phyloP scores from a whole-genome alignment of 2,329 filamentous ascomycete genomes.

The Exophiala alcalophila region DNA sequence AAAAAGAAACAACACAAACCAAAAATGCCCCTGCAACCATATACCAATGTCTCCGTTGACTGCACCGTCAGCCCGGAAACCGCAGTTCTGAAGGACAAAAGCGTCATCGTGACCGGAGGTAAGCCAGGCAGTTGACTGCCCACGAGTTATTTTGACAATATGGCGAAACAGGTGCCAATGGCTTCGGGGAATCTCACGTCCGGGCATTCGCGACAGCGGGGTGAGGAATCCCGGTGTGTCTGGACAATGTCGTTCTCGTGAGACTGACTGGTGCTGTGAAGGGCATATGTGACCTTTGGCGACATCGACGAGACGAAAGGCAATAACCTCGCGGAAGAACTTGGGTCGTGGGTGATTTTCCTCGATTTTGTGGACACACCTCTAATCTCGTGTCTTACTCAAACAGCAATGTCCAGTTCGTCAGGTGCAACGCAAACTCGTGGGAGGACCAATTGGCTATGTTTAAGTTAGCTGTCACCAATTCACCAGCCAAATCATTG shows the following conservation, averaged over 20 bases:
- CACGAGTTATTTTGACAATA: too few relatives aligned
- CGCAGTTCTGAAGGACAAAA: conserved; percentile 29
- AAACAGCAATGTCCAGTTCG: conserved; percentile 32
- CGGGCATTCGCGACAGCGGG: conserved; percentile 30
- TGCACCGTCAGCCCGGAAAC: conserved; percentile 5
- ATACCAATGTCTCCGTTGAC: conserved; percentile 9
- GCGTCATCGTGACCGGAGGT: conserved; percentile 34
- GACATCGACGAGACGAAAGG: conserved; percentile 42
- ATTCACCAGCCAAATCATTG: conserved; percentile 55
- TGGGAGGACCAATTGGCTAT: conserved; percentile 63
- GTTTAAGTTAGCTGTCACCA: conserved; percentile 56
- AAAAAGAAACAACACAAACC: background rate
- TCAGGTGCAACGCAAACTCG: conserved; percentile 55
- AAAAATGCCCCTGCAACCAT: conserved; percentile 4
- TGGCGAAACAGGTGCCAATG: conserved; percentile 34
- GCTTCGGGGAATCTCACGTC: conserved; percentile 34
- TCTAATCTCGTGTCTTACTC: too few relatives aligned
- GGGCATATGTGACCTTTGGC: conserved; percentile 27
- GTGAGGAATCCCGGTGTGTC: background rate
- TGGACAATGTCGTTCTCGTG: background rate
- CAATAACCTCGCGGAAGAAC: conserved; percentile 30
- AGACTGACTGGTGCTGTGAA: background rate
- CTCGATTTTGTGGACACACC: too few relatives aligned
- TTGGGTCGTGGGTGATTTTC: too few relatives aligned
- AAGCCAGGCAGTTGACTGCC: background rate